Evolutionary conservation across 306 rosid genomes (phyloP).

Genomic region (Cucurbita argyrosperma): DNA sequence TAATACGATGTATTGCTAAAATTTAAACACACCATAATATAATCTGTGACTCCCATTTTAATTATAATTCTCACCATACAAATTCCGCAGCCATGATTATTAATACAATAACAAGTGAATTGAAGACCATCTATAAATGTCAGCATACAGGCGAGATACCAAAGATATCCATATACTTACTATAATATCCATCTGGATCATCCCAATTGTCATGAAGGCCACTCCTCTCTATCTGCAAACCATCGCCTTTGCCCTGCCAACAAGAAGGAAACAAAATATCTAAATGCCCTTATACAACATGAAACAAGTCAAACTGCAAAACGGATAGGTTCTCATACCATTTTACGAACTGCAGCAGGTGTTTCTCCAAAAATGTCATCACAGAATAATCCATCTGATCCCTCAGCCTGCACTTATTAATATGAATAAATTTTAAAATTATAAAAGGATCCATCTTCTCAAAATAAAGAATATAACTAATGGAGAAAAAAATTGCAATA

Average conservation of each 20-base stretch:
- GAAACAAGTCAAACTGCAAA: background rate
- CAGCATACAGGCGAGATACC: background rate
- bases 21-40: background rate
- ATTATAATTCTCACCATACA: background rate
- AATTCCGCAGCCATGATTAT: background rate
- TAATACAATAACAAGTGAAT: background rate
- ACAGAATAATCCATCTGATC: constrained; percentile 53
- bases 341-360: constrained; percentile 75
- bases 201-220: constrained; percentile 96
- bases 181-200: constrained; percentile 96
- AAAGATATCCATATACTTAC: constrained; percentile 31
- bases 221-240: constrained; percentile 57
- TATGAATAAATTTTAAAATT: background rate
- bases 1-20: background rate
- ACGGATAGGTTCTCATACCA: constrained; percentile 27
- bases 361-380: constrained; percentile 99
- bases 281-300: background rate
- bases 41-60: background rate
- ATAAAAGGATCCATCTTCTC: background rate
- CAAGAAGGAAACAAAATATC: background rate
- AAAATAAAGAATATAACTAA: background rate
- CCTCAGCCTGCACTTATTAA: constrained; percentile 56
- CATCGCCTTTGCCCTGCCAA: constrained; percentile 70
- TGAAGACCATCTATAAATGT: background rate
- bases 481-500: background rate